Percentiles rank a stretch among this genome's conserved stretches.
phyloP scores from a whole-genome alignment of 1,284 basidiomycete genomes.

The Hypsizygus ulmarius region DNA sequence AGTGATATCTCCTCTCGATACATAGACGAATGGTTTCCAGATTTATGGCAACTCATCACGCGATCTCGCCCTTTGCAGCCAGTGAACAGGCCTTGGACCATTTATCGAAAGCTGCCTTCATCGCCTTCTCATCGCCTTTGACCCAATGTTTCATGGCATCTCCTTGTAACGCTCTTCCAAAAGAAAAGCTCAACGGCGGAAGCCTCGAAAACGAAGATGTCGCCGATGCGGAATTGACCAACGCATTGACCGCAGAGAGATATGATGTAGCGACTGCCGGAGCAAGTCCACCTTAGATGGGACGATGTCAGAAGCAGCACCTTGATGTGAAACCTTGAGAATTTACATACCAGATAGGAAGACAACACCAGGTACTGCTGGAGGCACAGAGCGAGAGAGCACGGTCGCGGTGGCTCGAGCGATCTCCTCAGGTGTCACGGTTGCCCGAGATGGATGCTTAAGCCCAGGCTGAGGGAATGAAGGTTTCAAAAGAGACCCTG shows the following conservation, averaged over 20 bases:
- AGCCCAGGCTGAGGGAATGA: constrained; percentile 51
- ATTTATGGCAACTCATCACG: constrained; percentile 1
- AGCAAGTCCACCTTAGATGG: constrained; percentile 38
- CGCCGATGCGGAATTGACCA: constrained; percentile 31
- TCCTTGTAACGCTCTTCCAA: constrained; percentile 48
- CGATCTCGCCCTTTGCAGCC: constrained; percentile 33
- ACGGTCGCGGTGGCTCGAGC: constrained; percentile 46
- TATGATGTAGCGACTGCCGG: constrained; percentile 37
- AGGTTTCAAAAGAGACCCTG: constrained; percentile 50
- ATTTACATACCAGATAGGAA: constrained; percentile 45
- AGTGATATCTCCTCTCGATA: too few species aligned
- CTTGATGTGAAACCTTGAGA: not conserved
- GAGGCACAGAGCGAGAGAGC: constrained; percentile 45
- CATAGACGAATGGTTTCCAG: too few species aligned
- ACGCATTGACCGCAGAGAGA: constrained; percentile 37
- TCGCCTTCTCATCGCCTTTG: constrained; percentile 38
- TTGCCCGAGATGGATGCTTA: constrained; percentile 37
- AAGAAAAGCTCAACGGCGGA: constrained; percentile 47
- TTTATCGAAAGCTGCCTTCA: constrained; percentile 38
- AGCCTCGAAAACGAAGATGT: constrained; percentile 35
- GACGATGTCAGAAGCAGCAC: constrained; percentile 1
- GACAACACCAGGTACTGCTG: constrained; percentile 45
- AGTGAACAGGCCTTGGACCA: constrained; percentile 43
- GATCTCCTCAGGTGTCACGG: constrained; percentile 40
- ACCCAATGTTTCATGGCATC: constrained; percentile 47